Percentiles rank a stretch among this genome's conserved stretches.
Conservation (phyloP, 2,329 filamentous ascomycete species). For the Penicillium sp. region DNA sequence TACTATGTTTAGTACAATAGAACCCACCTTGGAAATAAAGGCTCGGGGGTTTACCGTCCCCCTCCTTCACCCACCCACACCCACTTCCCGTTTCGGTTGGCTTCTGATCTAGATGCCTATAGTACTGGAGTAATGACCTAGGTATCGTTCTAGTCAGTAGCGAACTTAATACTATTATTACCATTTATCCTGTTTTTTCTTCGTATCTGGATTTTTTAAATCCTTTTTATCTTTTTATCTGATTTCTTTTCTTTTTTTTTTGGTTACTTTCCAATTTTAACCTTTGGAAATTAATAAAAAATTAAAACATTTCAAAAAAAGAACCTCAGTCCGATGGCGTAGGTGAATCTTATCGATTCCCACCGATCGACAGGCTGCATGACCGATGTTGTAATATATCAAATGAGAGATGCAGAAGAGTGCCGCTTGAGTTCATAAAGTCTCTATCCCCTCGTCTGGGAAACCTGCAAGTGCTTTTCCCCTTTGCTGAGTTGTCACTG, state of each 20-base stretch:
- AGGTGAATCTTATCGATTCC: conserved; percentile 40
- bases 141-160: neutral
- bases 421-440: conserved; percentile 40
- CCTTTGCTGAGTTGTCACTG: conserved; percentile 25
- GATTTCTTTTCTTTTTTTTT: neutral
- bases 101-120: conserved; percentile 3
- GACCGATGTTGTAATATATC: conserved; percentile 47
- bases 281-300: neutral
- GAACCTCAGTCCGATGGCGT: conserved; percentile 31
- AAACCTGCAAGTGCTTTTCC: conserved; percentile 27
- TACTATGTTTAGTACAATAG: conserved; percentile 11
- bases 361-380: conserved; percentile 49
- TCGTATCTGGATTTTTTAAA: neutral
- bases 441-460: conserved; percentile 28
- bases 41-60: conserved; percentile 23
- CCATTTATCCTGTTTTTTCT: neutral
- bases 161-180: neutral
- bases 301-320: conserved; percentile 10
- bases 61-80: conserved; percentile 15
- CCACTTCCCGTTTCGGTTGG: conserved; percentile 4
- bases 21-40: conserved; percentile 4
- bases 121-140: neutral
- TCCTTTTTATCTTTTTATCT: neutral
- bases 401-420: conserved; percentile 46
- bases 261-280: neutral